These are phyloP conservation scores for Saitozyma sp. DNA, from an alignment of 768 basidiomycete genomes.

Conservation along the genomic window DNA sequence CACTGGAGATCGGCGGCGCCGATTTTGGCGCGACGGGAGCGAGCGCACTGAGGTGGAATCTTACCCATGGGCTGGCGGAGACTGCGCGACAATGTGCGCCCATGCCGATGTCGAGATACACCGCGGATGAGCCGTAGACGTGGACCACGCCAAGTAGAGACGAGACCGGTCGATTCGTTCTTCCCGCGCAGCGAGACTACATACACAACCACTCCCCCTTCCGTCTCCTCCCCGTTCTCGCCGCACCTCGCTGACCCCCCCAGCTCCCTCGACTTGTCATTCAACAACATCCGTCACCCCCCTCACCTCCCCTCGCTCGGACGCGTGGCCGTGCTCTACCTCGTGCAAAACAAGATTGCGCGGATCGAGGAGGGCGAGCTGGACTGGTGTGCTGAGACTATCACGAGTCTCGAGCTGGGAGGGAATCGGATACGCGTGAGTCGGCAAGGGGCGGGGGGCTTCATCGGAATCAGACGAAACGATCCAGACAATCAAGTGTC, in stretches of 20 bases:
- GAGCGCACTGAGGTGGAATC: too few species aligned
- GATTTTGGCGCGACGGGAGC: too few species aligned
- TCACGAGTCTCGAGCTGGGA: conserved; percentile 86
- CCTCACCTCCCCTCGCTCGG: conserved; percentile 58
- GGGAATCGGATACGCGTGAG: conserved; percentile 87
- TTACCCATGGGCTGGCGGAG: too few species aligned
- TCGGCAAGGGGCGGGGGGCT: conserved; percentile 5
- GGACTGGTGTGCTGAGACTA: conserved; percentile 58
- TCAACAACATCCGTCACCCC: conserved; percentile 72
- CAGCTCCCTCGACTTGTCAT: conserved; percentile 87
- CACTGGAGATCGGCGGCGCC: too few species aligned
- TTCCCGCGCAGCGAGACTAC: not conserved
- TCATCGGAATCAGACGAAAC: too few species aligned
- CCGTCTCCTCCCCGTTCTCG: too few species aligned
- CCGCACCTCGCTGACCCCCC: not conserved
- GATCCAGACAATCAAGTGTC: too few species aligned
- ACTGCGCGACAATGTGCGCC: too few species aligned
- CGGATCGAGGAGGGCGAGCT: conserved; percentile 66
- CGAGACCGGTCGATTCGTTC: not conserved
- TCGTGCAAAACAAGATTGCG: conserved; percentile 93
- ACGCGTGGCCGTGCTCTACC: conserved; percentile 73
- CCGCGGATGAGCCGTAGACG: too few species aligned
- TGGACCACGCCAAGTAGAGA: too few species aligned
- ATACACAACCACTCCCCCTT: not conserved
- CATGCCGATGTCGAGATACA: too few species aligned